These are phyloP conservation scores for Flaveria floridana DNA, from an alignment of 140 eudicot genomes.

Conservation along the genomic window DNA sequence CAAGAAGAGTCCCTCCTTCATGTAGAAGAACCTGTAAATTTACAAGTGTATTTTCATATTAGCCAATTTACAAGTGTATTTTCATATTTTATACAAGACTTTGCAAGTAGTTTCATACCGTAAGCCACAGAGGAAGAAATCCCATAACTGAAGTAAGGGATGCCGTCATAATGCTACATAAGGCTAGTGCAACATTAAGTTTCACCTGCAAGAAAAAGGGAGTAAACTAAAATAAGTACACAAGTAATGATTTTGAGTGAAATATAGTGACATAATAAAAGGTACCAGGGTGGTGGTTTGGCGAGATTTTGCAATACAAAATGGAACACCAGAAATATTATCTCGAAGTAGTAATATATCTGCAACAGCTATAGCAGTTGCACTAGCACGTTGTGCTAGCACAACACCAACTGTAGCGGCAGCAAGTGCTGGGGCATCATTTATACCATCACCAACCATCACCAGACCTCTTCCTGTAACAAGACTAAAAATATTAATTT, in stretches of 20 bases:
- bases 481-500: slow-evolving; percentile 2
- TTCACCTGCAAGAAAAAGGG: slow-evolving; percentile 56
- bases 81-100: background rate
- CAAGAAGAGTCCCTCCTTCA: slow-evolving; percentile 98
- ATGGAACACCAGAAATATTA: slow-evolving; percentile 90
- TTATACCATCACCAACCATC: slow-evolving; percentile 99
- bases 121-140: slow-evolving; percentile 88
- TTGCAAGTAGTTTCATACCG: slow-evolving; percentile 47
- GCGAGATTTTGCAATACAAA: slow-evolving; percentile 83
- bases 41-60: background rate
- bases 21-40: slow-evolving; percentile 78
- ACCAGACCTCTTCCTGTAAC: slow-evolving; percentile 81
- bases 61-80: background rate
- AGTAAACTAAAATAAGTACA: background rate
- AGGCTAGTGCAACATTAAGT: slow-evolving; percentile 87
- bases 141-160: slow-evolving; percentile 94
- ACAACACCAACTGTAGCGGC: slow-evolving; percentile 96
- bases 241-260: background rate
- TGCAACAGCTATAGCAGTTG: slow-evolving; percentile 97
- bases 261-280: background rate
- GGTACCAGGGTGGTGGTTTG: slow-evolving; percentile 82
- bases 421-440: slow-evolving; percentile 98
- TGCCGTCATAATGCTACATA: slow-evolving; percentile 79
- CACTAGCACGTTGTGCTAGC: slow-evolving; percentile 96
- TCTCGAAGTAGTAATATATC: slow-evolving; percentile 90